phyloP scores from a whole-genome alignment of 1,139 yeast species.

The Tardiomyces blankii region DNA sequence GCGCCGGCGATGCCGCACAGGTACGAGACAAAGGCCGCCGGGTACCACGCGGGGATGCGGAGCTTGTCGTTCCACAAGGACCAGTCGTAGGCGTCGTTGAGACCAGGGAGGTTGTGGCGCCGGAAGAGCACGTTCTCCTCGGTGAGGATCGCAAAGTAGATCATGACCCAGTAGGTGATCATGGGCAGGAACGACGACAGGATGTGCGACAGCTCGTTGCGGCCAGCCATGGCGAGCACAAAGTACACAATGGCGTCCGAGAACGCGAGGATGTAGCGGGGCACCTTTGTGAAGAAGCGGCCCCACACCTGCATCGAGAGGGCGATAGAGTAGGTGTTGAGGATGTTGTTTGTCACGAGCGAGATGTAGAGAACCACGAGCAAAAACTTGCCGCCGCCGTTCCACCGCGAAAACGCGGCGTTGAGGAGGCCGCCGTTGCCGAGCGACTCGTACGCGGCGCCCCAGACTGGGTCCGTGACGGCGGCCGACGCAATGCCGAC shows the following conservation, averaged over 20 bases:
- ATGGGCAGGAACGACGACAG: conserved; percentile 84
- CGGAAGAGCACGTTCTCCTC: conserved; percentile 74
- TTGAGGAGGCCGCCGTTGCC: conserved; percentile 76
- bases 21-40: not conserved
- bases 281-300: conserved; percentile 46
- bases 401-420: conserved; percentile 65
- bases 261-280: conserved; percentile 73
- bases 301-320: conserved; percentile 69
- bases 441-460: conserved; percentile 39
- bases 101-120: conserved; percentile 32
- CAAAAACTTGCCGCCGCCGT: conserved; percentile 67
- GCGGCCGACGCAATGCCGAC: conserved; percentile 64
- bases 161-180: conserved; percentile 91
- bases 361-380: conserved; percentile 60
- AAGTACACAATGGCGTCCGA: conserved; percentile 53
- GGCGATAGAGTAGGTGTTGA: conserved; percentile 78
- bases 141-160: conserved; percentile 58
- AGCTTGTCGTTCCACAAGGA: not conserved
- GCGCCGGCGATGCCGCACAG: conserved; percentile 74
- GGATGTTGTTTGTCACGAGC: conserved; percentile 66
- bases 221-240: conserved; percentile 49
- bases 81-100: not conserved
- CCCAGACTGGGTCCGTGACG: conserved; percentile 44
- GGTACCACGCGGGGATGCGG: not conserved
- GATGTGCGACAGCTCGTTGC: conserved; percentile 62